Percentiles rank a stretch among this genome's conserved stretches.
phyloP scores from a whole-genome alignment of 129 eudicot species.

The Glebionis coronaria region DNA sequence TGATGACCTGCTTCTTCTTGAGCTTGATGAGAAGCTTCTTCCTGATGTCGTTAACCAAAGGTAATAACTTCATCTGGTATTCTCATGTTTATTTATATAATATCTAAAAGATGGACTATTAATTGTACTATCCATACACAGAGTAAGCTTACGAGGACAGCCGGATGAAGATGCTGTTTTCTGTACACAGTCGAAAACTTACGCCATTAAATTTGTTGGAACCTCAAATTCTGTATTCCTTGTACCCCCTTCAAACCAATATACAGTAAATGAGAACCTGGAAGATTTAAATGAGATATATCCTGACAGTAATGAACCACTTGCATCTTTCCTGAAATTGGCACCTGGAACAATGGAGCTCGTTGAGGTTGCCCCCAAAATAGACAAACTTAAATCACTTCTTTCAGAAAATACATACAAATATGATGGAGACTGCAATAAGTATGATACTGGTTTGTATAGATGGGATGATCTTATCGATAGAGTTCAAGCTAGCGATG shows the following conservation, averaged over 20 bases:
- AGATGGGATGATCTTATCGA: constrained; percentile 74
- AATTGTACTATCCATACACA: constrained; percentile 13
- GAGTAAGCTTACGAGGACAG: constrained; percentile 83
- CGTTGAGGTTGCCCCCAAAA: constrained; percentile 77
- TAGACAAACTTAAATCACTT: constrained; percentile 74
- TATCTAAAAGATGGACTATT: neutral
- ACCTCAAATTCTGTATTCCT: constrained; percentile 90
- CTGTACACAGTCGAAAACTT: constrained; percentile 87
- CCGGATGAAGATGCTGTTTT: constrained; percentile 91
- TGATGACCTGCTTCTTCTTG: constrained; percentile 74
- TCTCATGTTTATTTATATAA: neutral
- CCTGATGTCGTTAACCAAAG: constrained; percentile 74
- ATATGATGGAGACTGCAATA: constrained; percentile 43
- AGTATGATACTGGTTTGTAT: constrained; percentile 49
- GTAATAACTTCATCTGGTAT: constrained; percentile 31
- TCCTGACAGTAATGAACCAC: constrained; percentile 13
- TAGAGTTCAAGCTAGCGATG: constrained; percentile 86
- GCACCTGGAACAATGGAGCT: constrained; percentile 90
- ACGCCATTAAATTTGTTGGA: constrained; percentile 81
- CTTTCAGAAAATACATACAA: constrained; percentile 66
- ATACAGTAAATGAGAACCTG: constrained; percentile 15
- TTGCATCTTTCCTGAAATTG: constrained; percentile 65
- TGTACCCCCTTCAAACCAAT: constrained; percentile 67
- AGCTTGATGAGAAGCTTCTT: constrained; percentile 89
- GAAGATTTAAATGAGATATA: constrained; percentile 23